Base-by-base conservation (phyloP, 345 rosid genomes). In the Gynandropsis gynandra region DNA sequence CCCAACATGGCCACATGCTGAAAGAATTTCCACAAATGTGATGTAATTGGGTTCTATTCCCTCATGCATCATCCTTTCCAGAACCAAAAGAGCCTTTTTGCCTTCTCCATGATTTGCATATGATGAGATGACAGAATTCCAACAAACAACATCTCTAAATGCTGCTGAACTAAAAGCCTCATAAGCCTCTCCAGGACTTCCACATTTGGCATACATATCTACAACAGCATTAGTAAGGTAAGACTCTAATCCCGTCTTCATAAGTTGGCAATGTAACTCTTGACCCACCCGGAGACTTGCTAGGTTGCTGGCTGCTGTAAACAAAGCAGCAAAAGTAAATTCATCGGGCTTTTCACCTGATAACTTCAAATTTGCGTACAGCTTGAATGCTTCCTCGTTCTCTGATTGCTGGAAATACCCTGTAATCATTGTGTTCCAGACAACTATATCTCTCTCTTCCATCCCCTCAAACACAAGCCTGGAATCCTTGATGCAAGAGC, bases 171-270 rank as follows among this genome's bases (percentile, higher is more conserved):
- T 41, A 65, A 80, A 83, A 54, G 76, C 68, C 62, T 69, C 73
- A 16, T 58, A 16, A 35, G 96, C 85, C 44, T 74, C 80, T 62
- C 58, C 66, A 4, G 81, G 71, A 58, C 78, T 74, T 63, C 94
- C 94, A 56, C 94, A 78, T 70, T 87, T 87, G 39, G 85, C 76
- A 38, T 83, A 83, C 96, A 81, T 87, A 55, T 81, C 83, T 42
- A 87, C 36, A 32, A 81, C 69, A 21, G 94, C 71, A 63, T 80
- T 83, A 39, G 74, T 58, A 4, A 80, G 72, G 52, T 87, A 80
- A 55, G 59, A 54, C 57, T 56, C 67, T 47, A 80, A 48, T 48
- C 87, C 73, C 15, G 35, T 57, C 61, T 76, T 74, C 52, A 76
- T 51, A 20, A 80, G 39, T 58, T 77, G 80, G 44, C 68, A 47